phyloP scores from a whole-genome alignment of 2,329 filamentous ascomycete species.

The Colletotrichum lindemuthianum region DNA sequence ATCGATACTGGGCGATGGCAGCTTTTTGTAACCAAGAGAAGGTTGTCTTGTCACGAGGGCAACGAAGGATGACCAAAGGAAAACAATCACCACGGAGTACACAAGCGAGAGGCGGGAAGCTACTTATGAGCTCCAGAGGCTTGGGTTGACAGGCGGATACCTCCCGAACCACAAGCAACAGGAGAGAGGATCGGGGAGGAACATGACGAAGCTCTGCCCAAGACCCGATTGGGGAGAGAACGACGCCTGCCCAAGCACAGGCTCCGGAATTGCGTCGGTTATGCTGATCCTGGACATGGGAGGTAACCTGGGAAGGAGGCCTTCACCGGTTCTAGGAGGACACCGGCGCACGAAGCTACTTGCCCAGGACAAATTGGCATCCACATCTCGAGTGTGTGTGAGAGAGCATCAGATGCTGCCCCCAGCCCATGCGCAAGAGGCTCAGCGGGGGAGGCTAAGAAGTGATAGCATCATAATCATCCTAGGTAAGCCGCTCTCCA shows the following conservation, averaged over 20 bases:
- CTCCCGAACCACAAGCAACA: background rate
- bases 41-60: background rate
- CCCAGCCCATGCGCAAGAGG: background rate
- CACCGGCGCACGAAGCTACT: background rate
- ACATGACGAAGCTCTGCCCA: constrained; percentile 4
- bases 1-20: background rate
- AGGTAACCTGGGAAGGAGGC: constrained; percentile 14
- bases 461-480: constrained; percentile 24
- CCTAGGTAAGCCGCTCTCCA: constrained; percentile 2
- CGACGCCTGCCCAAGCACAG: constrained; percentile 15
- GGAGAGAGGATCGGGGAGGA: background rate
- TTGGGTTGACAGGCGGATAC: constrained; percentile 7
- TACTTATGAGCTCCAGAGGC: constrained; percentile 23
- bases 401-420: background rate
- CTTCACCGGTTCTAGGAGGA: constrained; percentile 6
- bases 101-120: constrained; percentile 1
- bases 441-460: background rate
- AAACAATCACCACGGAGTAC: background rate
- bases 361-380: constrained; percentile 23
- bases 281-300: constrained; percentile 10
- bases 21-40: background rate
- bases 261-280: constrained; percentile 7
- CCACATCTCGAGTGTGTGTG: constrained; percentile 11
- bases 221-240: constrained; percentile 20
- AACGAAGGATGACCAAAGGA: background rate